Percentiles rank a stretch among this genome's conserved stretches.
phyloP scores from a whole-genome alignment of 164 flowering plant genomes.

The Cinnamomum micranthum region DNA sequence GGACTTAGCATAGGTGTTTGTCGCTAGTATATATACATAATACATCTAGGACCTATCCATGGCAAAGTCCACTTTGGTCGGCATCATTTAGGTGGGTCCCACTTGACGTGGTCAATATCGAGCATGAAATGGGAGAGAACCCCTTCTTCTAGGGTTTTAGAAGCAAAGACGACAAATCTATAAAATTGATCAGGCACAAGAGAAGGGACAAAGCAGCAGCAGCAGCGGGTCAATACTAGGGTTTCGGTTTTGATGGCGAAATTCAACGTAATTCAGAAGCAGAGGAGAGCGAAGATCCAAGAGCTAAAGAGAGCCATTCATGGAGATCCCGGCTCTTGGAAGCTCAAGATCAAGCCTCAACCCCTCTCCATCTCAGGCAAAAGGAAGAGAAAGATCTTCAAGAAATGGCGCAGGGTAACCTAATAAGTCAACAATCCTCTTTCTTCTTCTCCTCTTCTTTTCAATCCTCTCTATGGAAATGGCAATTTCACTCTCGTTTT shows the following conservation, averaged over 20 bases:
- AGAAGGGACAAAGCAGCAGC: background rate
- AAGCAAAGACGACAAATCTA: too few species aligned
- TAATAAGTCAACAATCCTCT: conserved; percentile 3
- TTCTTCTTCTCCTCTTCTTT: too few species aligned
- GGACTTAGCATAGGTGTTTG: too few species aligned
- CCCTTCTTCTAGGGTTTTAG: too few species aligned
- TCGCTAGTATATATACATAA: too few species aligned
- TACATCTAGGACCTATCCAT: too few species aligned
- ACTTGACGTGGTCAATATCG: too few species aligned
- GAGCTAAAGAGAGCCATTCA: conserved; percentile 53
- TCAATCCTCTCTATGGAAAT: too few species aligned
- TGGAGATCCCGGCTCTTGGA: conserved; percentile 71
- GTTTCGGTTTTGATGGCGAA: conserved; percentile 44
- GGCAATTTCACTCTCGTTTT: background rate
- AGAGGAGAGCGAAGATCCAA: conserved; percentile 39
- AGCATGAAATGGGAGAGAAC: too few species aligned
- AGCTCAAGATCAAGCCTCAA: conserved; percentile 57
- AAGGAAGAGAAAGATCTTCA: conserved; percentile 81
- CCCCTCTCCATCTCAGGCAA: conserved; percentile 68
- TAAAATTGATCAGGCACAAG: too few species aligned
- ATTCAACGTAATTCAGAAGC: conserved; percentile 78
- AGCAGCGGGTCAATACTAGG: background rate
- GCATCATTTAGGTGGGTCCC: too few species aligned
- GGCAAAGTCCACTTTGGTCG: too few species aligned
- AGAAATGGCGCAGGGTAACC: conserved; percentile 74